Evolutionary conservation across 2,329 filamentous ascomycete genomes (phyloP), one percentile per base, ranked within the genome.

Genomic region (Uncinocarpus reesii): DNA sequence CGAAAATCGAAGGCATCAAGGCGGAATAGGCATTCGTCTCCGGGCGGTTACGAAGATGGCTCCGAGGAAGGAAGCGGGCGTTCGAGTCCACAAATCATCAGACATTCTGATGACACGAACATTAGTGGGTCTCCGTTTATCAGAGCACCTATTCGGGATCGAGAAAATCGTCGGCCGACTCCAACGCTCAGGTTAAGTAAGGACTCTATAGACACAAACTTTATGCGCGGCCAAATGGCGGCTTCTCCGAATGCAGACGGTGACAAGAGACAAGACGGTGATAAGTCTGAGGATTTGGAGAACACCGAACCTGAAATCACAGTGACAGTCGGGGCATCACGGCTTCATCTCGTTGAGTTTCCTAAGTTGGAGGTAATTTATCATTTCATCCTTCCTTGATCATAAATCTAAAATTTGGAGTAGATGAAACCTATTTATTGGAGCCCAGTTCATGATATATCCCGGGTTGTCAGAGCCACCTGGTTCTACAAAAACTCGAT

Each of bases 401-500:
- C 6, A 6, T 23, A 15, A 29, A 15, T 4, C 36, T 36, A 32
- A 45, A 15, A 10, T 32, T 15, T 24, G 40, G 28, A 32, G 10
- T 76, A 86, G 59, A 94, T 98, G 88, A 86, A 89, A 64, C 92
- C 92, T 0, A 95, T 96, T 51, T 98, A 98, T 63, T 98, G 92
- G 92, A 89, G 84, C 15, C 90, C 92, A 6, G 77, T 96, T 26
- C 88, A 94, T 58, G 92, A 96, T 60, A 78, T 93, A 26, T 83
- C 86, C 5, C 74, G 81, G 29, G 88, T 96, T 1, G 75, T 84
- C 49, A 77, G 92, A 55, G 88, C 85, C 0, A 96, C 90, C 0
- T 98, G 92, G 92, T 98, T 98, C 63, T 96, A 96, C 66, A 84
- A 84, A 69, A 89, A 95, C 60, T 90, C 84, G 1, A 95, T 96